A percentile compares a stretch with the other conserved stretches of the same genome.
Conservation (phyloP, 768 basidiomycete genomes). For the Favolaschia claudopus region DNA sequence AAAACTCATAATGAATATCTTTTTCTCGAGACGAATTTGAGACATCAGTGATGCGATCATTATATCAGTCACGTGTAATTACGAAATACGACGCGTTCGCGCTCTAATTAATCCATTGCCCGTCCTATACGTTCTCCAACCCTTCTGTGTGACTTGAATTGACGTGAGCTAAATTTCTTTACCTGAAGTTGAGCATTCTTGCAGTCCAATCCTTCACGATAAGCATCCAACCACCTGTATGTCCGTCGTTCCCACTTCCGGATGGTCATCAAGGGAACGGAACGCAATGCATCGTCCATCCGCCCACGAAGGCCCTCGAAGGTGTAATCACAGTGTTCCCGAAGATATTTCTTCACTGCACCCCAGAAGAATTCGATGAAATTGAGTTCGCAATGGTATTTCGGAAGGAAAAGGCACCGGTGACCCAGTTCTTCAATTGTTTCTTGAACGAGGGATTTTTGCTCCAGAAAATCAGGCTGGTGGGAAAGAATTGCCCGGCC, state of each 20-base stretch:
- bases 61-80: not conserved
- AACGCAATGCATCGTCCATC: constrained; percentile 25
- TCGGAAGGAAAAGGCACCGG: constrained; percentile 34
- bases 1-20: not conserved
- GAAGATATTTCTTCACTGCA: not conserved
- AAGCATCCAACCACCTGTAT: not conserved
- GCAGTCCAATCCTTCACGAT: not conserved
- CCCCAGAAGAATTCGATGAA: constrained; percentile 7
- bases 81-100: too few species aligned
- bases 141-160: constrained; percentile 4
- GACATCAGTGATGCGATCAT: constrained; percentile 7
- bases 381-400: constrained; percentile 27
- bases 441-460: constrained; percentile 30
- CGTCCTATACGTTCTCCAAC: constrained; percentile 1
- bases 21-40: not conserved
- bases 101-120: not conserved
- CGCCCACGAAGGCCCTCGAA: constrained; percentile 32
- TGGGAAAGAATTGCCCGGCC: not conserved
- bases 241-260: not conserved
- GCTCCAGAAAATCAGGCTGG: not conserved
- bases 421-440: constrained; percentile 34
- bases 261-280: constrained; percentile 12
- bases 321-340: constrained; percentile 32
- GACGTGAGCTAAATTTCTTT: not conserved
- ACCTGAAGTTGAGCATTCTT: not conserved